phyloP scores from a whole-genome alignment of 1,284 basidiomycete genomes.

The Tilletia horrida region DNA sequence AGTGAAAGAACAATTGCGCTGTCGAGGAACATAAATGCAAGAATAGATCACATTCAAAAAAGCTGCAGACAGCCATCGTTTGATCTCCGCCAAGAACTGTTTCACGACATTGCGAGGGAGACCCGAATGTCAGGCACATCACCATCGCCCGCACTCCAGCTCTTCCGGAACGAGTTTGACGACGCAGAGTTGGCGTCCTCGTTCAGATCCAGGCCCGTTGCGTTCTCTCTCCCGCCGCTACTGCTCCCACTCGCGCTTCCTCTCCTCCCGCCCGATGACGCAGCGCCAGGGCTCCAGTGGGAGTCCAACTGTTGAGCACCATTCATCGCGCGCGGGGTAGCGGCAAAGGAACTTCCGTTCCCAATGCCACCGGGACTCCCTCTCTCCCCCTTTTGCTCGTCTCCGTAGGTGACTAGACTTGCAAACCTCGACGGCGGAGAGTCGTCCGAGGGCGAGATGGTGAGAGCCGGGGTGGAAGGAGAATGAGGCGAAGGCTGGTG shows the following conservation, averaged over 20 bases:
- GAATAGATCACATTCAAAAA: too few species aligned
- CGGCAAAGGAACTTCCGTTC: neutral
- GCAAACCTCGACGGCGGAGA: neutral
- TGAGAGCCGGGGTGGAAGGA: too few species aligned
- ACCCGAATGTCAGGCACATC: constrained; percentile 9
- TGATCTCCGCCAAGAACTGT: neutral
- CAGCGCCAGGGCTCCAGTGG: neutral
- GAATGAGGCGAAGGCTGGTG: neutral
- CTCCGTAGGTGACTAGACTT: neutral
- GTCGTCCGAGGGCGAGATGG: too few species aligned
- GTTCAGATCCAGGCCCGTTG: neutral
- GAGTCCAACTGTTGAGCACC: constrained; percentile 2
- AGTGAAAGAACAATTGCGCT: too few species aligned
- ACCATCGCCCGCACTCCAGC: constrained; percentile 1
- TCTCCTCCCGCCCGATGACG: neutral
- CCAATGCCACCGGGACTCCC: neutral
- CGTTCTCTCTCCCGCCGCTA: neutral
- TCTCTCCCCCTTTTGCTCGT: neutral
- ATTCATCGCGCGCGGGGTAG: neutral
- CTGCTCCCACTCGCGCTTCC: neutral
- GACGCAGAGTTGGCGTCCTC: neutral
- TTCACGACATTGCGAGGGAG: neutral
- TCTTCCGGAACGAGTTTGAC: neutral
- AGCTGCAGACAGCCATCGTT: too few species aligned
- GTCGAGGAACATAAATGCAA: too few species aligned